Conservation (phyloP, 1,284 basidiomycete species). For the Irpex lacteus region DNA sequence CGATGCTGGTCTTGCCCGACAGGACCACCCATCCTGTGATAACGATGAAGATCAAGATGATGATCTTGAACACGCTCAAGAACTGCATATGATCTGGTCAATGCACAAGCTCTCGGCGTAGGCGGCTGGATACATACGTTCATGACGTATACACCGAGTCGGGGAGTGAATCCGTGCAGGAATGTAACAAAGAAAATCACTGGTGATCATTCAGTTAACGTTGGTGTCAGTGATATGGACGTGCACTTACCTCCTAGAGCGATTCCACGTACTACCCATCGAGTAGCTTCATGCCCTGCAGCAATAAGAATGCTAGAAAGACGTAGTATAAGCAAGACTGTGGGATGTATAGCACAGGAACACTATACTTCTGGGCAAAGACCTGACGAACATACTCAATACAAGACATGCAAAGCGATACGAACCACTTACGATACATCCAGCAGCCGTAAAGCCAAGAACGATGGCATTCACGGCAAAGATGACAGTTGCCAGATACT, state of each 20-base stretch:
- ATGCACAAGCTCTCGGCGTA: neutral
- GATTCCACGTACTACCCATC: constrained; percentile 51
- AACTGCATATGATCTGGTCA: constrained; percentile 1
- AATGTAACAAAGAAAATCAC: constrained; percentile 15
- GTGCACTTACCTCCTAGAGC: constrained; percentile 41
- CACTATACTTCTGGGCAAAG: constrained; percentile 15
- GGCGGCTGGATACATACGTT: constrained; percentile 10
- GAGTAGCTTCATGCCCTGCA: constrained; percentile 34
- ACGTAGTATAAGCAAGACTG: too few relatives aligned
- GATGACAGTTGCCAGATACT: constrained; percentile 53
- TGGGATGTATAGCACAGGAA: too few relatives aligned
- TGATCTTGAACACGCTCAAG: constrained; percentile 59
- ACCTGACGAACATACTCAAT: constrained; percentile 16
- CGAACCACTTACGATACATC: constrained; percentile 43
- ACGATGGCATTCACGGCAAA: constrained; percentile 59
- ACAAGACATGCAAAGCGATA: neutral
- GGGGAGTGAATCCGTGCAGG: constrained; percentile 14
- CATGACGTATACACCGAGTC: constrained; percentile 17
- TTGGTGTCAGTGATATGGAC: neutral
- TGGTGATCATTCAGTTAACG: constrained; percentile 1
- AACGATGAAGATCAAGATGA: constrained; percentile 51
- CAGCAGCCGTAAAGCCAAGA: constrained; percentile 52
- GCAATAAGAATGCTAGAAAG: constrained; percentile 40
- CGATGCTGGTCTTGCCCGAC: constrained; percentile 38
- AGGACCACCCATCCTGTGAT: constrained; percentile 47